Conservation (phyloP, 495 filamentous ascomycete genomes). For the Emericellopsis terricola region DNA sequence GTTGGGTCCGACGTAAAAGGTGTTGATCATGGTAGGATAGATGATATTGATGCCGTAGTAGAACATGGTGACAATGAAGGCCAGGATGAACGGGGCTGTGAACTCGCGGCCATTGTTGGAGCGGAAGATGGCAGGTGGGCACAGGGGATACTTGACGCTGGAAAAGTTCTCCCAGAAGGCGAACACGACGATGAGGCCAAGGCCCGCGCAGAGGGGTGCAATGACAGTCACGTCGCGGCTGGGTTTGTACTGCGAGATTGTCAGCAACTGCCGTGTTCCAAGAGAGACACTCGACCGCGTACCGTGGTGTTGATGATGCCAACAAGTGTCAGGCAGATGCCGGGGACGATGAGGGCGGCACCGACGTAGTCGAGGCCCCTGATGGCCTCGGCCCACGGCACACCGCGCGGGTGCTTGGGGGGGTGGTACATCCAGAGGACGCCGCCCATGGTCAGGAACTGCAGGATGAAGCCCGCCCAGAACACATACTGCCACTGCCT, state of each 20-base stretch:
- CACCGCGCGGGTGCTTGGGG: constrained; percentile 12
- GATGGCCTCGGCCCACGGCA: constrained; percentile 12
- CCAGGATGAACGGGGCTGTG: constrained; percentile 11
- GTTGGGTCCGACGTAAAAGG: constrained; percentile 9
- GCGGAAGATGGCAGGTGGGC: constrained; percentile 4
- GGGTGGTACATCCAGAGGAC: constrained; percentile 9
- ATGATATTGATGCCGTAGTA: constrained; percentile 14
- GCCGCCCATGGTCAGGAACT: constrained; percentile 6
- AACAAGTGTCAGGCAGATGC: neutral
- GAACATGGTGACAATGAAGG: constrained; percentile 12
- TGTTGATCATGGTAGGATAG: constrained; percentile 11
- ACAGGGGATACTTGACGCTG: constrained; percentile 1
- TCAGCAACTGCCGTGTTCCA: no score
- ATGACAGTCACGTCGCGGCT: neutral
- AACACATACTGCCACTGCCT: constrained; percentile 9
- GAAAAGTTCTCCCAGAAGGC: neutral
- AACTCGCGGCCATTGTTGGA: constrained; percentile 9
- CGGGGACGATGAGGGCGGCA: constrained; percentile 8
- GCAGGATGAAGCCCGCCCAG: constrained; percentile 9
- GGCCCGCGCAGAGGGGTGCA: neutral
- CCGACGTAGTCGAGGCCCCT: constrained; percentile 15
- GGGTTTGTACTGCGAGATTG: neutral
- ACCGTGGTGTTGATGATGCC: neutral
- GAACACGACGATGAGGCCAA: neutral
- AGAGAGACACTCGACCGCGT: neutral